Conservation (phyloP, 176 grass and related monocot genomes). For the Poa pratensis region DNA sequence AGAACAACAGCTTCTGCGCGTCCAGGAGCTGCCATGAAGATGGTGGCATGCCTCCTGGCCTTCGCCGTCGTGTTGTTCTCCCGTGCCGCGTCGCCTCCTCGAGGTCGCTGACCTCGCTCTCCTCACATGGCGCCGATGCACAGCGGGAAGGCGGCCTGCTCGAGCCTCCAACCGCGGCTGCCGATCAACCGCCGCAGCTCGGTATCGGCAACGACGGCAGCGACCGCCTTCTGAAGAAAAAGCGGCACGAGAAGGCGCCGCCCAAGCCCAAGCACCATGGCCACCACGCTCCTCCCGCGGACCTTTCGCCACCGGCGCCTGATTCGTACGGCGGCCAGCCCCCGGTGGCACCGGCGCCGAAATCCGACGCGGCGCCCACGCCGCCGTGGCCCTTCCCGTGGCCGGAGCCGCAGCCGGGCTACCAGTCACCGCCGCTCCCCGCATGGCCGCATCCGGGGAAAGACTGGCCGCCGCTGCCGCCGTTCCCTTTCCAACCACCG, state of each 20-base stretch:
- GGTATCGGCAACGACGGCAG: neutral
- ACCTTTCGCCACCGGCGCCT: constrained; percentile 32
- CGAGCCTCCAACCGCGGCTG: neutral
- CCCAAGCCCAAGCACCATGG: constrained; percentile 44
- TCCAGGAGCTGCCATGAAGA: neutral
- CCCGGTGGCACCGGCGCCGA: neutral
- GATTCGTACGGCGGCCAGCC: constrained; percentile 10
- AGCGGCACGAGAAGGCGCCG: constrained; percentile 25
- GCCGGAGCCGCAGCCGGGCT: constrained; percentile 17
- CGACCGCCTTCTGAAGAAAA: constrained; percentile 7
- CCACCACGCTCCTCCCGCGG: constrained; percentile 19
- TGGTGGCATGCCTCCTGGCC: constrained; percentile 4
- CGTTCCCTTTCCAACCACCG: constrained; percentile 35
- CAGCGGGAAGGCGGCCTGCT: constrained; percentile 27
- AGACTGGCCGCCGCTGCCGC: constrained; percentile 29
- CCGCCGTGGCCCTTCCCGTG: constrained; percentile 32
- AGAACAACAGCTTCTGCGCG: neutral
- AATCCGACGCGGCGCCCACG: neutral
- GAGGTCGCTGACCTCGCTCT: neutral
- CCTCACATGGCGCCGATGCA: neutral
- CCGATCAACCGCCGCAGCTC: neutral
- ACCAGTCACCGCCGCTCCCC: neutral
- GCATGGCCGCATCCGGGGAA: neutral
- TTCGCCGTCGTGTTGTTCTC: constrained; percentile 29
- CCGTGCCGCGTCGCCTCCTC: constrained; percentile 13